A percentile compares a stretch with the other conserved stretches of the same genome.
Evolutionary conservation across 1,284 basidiomycete species (phyloP).

Genomic region (Puccinia coronata): DNA sequence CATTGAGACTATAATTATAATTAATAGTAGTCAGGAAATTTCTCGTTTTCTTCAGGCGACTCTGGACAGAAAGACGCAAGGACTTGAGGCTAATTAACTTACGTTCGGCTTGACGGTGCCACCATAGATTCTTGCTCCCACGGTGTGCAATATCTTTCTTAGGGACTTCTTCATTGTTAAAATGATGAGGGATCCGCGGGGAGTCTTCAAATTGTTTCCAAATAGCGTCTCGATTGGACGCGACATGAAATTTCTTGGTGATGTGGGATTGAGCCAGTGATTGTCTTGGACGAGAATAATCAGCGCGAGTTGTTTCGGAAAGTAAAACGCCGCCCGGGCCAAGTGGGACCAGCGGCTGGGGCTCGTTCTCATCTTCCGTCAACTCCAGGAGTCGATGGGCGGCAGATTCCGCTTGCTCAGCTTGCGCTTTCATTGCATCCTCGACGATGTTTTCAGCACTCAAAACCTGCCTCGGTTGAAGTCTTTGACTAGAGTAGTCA

Average conservation of each 20-base stretch:
- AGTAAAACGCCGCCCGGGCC: constrained; percentile 49
- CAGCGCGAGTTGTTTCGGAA: neutral
- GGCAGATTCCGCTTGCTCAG: constrained; percentile 82
- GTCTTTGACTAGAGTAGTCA: constrained; percentile 20
- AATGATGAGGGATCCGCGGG: neutral
- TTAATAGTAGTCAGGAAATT: neutral
- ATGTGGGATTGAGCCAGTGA: neutral
- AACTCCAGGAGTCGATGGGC: constrained; percentile 77
- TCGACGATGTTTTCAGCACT: constrained; percentile 67
- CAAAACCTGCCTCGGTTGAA: constrained; percentile 21
- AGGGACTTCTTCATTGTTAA: neutral
- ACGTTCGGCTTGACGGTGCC: constrained; percentile 50
- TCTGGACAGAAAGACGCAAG: neutral
- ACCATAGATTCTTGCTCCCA: constrained; percentile 45
- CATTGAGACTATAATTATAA: constrained; percentile 37
- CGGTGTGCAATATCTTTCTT: constrained; percentile 6
- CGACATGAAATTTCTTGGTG: neutral
- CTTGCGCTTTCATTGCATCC: constrained; percentile 77
- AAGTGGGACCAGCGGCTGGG: constrained; percentile 33
- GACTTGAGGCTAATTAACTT: neutral
- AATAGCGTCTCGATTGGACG: constrained; percentile 2
- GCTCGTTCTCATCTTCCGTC: constrained; percentile 64
- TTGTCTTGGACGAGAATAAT: constrained; percentile 2
- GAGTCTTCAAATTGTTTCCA: constrained; percentile 39
- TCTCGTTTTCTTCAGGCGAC: neutral